Evolutionary conservation across 768 basidiomycete species (phyloP).

Genomic region (Leucogyrophana mollusca): DNA sequence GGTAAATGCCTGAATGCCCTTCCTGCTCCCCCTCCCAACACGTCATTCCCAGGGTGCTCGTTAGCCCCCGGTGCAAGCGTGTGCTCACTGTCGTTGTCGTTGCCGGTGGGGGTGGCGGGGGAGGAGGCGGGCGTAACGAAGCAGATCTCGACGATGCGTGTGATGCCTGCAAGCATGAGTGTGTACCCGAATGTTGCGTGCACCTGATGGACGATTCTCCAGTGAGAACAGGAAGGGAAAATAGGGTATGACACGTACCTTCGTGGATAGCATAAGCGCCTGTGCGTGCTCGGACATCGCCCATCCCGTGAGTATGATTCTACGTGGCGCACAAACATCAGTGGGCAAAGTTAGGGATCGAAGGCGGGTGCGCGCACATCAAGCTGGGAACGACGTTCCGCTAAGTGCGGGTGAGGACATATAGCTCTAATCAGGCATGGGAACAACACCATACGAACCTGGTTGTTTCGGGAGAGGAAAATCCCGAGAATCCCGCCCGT

Average conservation of each 20-base stretch:
- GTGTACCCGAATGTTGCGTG: conserved; percentile 84
- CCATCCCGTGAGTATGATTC: conserved; percentile 90
- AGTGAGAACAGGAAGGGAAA: background rate
- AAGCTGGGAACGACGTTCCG: conserved; percentile 79
- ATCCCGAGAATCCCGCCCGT: conserved; percentile 89
- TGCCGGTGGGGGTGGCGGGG: conserved; percentile 19
- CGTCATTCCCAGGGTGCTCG: conserved; percentile 14
- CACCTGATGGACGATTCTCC: conserved; percentile 43
- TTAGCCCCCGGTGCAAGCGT: conserved; percentile 48
- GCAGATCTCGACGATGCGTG: conserved; percentile 82
- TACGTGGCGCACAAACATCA: conserved; percentile 24
- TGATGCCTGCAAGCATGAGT: conserved; percentile 78
- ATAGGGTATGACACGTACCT: conserved; percentile 38
- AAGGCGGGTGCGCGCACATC: no score
- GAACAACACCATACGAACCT: conserved; percentile 41
- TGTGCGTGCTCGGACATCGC: conserved; percentile 92
- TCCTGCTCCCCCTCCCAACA: conserved; percentile 34
- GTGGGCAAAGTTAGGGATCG: no score
- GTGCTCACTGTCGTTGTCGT: conserved; percentile 68
- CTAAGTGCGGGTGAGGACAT: conserved; percentile 27
- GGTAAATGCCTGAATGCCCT: conserved; percentile 83
- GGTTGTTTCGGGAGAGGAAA: conserved; percentile 74
- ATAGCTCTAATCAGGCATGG: no score
- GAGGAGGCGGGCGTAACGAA: conserved; percentile 53
- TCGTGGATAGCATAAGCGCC: conserved; percentile 79